phyloP scores from a whole-genome alignment of 352 stramenopile species.

The Phytophthora hybrid region DNA sequence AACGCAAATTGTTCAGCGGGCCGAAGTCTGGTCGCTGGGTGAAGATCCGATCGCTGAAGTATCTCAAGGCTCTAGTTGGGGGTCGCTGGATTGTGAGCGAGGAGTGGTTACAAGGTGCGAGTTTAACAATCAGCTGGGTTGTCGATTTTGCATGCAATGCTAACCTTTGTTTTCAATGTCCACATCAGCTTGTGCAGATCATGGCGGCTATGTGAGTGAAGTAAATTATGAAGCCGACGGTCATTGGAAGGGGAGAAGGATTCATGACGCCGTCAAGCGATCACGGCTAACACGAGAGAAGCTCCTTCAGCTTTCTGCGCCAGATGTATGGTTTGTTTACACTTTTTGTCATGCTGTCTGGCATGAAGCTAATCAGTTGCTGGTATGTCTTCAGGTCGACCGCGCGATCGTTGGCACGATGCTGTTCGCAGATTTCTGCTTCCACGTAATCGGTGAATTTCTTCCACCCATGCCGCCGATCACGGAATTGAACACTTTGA shows the following conservation, averaged over 20 bases:
- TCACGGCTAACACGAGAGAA: slow-evolving; percentile 54
- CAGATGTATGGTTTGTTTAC: slow-evolving; percentile 31
- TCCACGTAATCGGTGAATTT: slow-evolving; percentile 81
- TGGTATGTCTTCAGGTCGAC: slow-evolving; percentile 8
- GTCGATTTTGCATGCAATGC: background rate
- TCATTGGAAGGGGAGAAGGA: slow-evolving; percentile 62
- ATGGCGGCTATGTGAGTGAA: slow-evolving; percentile 53
- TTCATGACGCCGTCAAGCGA: slow-evolving; percentile 60
- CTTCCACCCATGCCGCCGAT: slow-evolving; percentile 78
- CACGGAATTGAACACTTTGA: slow-evolving; percentile 69
- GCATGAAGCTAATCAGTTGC: slow-evolving; percentile 1
- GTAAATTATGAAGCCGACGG: slow-evolving; percentile 65
- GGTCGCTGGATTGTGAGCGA: slow-evolving; percentile 89
- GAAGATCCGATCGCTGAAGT: slow-evolving; percentile 88
- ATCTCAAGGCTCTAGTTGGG: slow-evolving; percentile 80
- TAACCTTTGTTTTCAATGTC: slow-evolving; percentile 4
- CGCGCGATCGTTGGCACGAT: slow-evolving; percentile 59
- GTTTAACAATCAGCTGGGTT: background rate
- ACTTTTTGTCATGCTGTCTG: background rate
- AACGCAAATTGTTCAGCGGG: slow-evolving; percentile 62
- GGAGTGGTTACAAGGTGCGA: slow-evolving; percentile 75
- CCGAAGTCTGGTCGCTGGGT: slow-evolving; percentile 68
- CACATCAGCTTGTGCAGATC: slow-evolving; percentile 47
- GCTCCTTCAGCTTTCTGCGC: slow-evolving; percentile 37
- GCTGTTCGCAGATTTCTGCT: slow-evolving; percentile 76